Evolutionary conservation across 2,329 filamentous ascomycete genomes (phyloP), one percentile per base, ranked within the genome.

Genomic region (Penicillium janthinellum): DNA sequence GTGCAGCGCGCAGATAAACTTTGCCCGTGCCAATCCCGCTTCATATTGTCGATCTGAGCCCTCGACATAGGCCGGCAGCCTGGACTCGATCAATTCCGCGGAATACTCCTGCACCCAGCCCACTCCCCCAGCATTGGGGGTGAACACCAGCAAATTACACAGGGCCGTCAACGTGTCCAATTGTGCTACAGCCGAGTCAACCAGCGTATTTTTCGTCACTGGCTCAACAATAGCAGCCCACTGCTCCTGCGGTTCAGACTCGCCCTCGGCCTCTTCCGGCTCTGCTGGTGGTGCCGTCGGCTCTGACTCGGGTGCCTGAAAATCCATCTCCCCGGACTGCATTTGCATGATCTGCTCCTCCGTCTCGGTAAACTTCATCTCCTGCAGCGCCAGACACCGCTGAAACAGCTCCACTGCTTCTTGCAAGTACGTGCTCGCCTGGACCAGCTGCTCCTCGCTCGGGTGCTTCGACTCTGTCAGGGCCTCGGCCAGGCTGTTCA

Each of bases 141-240:
- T 78, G 54, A 67, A 82, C 58, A 65, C 81, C 66, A 79, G 72
- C 39, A 85, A 72, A 62, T 79, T 79, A 69, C 81, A 85, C 55
- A 82, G 78, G 42, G 75, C 82, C 59, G 77, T 84, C 70, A 81
- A 81, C 50, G 76, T 83, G 65, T 78, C 85, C 53, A 91, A 73
- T 63, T 88, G 86, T 4, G 88, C 87, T 35, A 89, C 79, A 14
- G 87, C 81, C 0, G 88, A 91, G 61, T 92, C 89, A 1, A 91
- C 77, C 6, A 92, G 81, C 1, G 86, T 86, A 50, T 82, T 80
- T 28, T 85, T 82, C 1, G 87, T 89, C 28, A 90, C 78, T 0
- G 88, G 86, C 63, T 89, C 87, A 56, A 89, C 80, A n/a, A 91
- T 81, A 3, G 81, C 84, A 17, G 86, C 88, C 83, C 86, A 90